phyloP scores from a whole-genome alignment of 768 basidiomycete species.

The Kwoniella sp. region DNA sequence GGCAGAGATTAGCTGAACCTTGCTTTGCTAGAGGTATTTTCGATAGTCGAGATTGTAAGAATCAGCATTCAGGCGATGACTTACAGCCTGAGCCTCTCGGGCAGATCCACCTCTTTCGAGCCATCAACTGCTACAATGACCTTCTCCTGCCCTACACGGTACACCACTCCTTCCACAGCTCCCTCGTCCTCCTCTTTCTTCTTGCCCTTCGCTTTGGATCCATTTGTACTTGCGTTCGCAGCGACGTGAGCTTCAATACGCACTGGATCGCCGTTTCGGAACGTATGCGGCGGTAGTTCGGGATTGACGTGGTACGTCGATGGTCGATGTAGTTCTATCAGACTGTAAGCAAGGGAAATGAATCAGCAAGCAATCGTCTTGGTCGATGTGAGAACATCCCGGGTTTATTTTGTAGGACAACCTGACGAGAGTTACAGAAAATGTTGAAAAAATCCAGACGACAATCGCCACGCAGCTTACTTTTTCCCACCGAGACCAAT shows the following conservation, averaged over 20 bases:
- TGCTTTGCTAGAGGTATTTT: too few species aligned
- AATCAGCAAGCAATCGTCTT: neutral
- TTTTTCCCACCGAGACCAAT: constrained; percentile 91
- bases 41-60: constrained; percentile 5
- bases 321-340: constrained; percentile 84
- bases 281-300: constrained; percentile 80
- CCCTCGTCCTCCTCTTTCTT: constrained; percentile 55
- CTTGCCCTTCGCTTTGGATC: constrained; percentile 53
- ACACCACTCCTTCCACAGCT: constrained; percentile 78
- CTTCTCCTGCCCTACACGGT: constrained; percentile 73
- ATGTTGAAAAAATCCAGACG: neutral
- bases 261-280: constrained; percentile 87
- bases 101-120: constrained; percentile 69
- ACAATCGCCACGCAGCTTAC: constrained; percentile 60
- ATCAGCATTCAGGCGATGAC: too few species aligned
- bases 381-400: too few species aligned
- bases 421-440: too few species aligned
- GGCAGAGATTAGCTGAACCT: neutral
- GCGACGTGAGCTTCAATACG: constrained; percentile 73
- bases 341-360: constrained; percentile 58
- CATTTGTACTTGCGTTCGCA: constrained; percentile 5
- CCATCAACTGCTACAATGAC: constrained; percentile 77
- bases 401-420: too few species aligned
- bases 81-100: constrained; percentile 75
- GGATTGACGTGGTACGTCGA: constrained; percentile 73